Evolutionary conservation across 2,329 filamentous ascomycete species (phyloP).

Genomic region (Xenoacremonium recifei): DNA sequence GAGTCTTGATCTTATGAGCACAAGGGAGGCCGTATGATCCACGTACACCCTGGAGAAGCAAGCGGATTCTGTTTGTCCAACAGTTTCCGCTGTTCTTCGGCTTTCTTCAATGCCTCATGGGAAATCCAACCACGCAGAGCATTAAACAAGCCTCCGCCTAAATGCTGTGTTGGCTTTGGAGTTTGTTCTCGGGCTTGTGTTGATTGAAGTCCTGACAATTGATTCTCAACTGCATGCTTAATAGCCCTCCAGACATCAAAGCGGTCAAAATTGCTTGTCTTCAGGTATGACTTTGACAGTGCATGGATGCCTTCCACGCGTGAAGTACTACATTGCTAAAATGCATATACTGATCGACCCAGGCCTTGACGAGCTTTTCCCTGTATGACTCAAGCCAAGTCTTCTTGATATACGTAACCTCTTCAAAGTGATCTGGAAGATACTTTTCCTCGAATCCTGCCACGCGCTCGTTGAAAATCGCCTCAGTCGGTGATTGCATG

Average conservation of each 20-base stretch:
- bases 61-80: neutral
- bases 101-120: constrained; percentile 8
- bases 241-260: constrained; percentile 1
- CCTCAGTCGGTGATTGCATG: constrained; percentile 14
- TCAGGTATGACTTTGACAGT: constrained; percentile 1
- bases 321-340: constrained; percentile 15
- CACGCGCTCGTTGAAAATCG: constrained; percentile 15
- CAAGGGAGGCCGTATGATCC: neutral
- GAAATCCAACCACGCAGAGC: neutral
- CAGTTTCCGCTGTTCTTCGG: constrained; percentile 12
- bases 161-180: neutral
- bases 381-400: constrained; percentile 20
- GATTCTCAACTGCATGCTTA: neutral
- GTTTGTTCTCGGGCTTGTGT: constrained; percentile 1
- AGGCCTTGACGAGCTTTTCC: constrained; percentile 20
- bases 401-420: constrained; percentile 18
- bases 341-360: constrained; percentile 17
- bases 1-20: neutral
- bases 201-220: constrained; percentile 1
- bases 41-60: neutral
- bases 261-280: neutral
- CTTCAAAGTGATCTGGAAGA: constrained; percentile 8
- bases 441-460: constrained; percentile 14
- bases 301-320: neutral
- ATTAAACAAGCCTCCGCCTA: neutral